Evolutionary conservation across 2,329 filamentous ascomycete species (phyloP).

Genomic region (Zymoseptoria brevis): DNA sequence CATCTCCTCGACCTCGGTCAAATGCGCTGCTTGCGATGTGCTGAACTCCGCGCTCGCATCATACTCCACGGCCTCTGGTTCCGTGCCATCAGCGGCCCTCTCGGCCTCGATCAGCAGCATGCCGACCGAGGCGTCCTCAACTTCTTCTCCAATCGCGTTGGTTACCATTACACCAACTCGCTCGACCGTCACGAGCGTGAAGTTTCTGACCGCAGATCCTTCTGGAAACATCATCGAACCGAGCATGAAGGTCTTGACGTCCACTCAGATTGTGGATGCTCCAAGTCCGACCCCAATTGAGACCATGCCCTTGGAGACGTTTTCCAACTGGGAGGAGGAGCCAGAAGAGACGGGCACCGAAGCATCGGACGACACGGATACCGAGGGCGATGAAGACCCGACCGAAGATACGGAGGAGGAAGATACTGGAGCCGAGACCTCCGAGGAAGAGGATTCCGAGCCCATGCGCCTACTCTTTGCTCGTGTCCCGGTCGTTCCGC

Average conservation of each 20-base stretch:
- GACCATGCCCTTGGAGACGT: background rate
- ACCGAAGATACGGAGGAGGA: too few species aligned
- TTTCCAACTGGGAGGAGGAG: background rate
- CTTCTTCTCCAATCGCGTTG: constrained; percentile 4
- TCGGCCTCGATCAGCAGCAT: background rate
- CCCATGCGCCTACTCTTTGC: too few species aligned
- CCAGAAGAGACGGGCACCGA: background rate
- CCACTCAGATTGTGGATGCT: background rate
- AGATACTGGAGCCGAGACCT: too few species aligned
- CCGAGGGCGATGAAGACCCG: too few species aligned
- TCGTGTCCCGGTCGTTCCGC: too few species aligned
- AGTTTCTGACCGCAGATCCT: constrained; percentile 13
- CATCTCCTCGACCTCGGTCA: background rate
- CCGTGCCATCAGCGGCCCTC: background rate
- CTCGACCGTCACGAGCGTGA: constrained; percentile 17
- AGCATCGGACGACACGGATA: background rate
- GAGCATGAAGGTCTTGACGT: background rate
- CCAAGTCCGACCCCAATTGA: background rate
- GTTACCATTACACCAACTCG: constrained; percentile 8
- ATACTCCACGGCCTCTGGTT: background rate
- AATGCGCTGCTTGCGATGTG: background rate
- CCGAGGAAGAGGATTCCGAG: too few species aligned
- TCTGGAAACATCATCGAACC: constrained; percentile 5
- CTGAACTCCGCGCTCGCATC: background rate
- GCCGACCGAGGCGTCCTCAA: too few species aligned